Base-by-base conservation (phyloP, 2,329 filamentous ascomycete genomes). In the Botrytis paeoniae region DNA sequence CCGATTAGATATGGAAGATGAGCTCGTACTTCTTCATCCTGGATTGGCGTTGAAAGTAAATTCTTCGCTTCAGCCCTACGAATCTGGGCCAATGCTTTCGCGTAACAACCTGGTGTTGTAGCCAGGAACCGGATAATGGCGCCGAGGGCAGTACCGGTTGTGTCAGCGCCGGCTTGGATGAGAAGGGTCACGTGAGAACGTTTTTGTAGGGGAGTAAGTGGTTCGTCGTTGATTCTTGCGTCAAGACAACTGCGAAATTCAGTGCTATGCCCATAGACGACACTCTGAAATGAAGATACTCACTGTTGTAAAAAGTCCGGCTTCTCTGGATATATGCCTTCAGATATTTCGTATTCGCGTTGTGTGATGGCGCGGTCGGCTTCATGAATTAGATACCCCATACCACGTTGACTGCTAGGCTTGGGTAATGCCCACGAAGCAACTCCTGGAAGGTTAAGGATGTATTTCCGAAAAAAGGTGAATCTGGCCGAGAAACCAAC, bases 121-220 rank as follows among this genome's bases (percentile, higher is more conserved):
- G 59, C 25, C 54, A 74, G 25, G 4, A 66, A 74, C 4, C 71
- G 63, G 3, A 75, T 54, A 3, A 35, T 72, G 12, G 51, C n/a
- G 4, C 69, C 69, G 0, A 76, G 61, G 1, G 70, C 54, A 22
- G 69, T 75, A 25, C 41, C 74, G 25, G 75, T 76, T 45, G 75
- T 76, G 29, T 76, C 75, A n/a, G 75, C 75, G 20, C 75, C 74
- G 9, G 73, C 75, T 45, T 72, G 69, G 20, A 75, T 74, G 25
- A 75, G 61, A 12, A 74, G 65, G 20, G 69, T 65, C 25, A 63
- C 18, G 18, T 74, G 61, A 16, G 73, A 29, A 8, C 61, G 66
- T 45, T 73, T 74, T 66, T 73, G 73, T 9, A 62, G 22, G 18
- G 65, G 41, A 10, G 29, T 63, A 20, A 73, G 60, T 29, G 73